phyloP scores from a whole-genome alignment of 768 basidiomycete species.

The Paxillus ammoniavirescens region DNA sequence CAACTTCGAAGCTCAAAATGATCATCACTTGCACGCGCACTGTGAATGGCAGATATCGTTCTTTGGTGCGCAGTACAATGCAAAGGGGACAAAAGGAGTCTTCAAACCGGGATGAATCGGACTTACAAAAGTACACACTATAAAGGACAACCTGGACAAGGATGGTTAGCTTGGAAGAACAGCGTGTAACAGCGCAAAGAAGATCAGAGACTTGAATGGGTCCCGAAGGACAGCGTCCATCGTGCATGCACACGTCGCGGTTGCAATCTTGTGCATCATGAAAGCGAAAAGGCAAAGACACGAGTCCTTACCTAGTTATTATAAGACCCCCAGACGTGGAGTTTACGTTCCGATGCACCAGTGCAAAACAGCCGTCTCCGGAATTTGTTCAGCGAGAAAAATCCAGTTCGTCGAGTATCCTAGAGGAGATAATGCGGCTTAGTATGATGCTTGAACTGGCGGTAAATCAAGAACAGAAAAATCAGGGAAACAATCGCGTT shows the following conservation, averaged over 20 bases:
- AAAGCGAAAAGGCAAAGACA: neutral
- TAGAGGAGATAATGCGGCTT: conserved; percentile 2
- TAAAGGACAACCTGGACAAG: neutral
- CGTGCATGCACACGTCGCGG: conserved; percentile 63
- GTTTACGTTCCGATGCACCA: no score
- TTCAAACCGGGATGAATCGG: neutral
- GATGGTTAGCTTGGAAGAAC: conserved; percentile 13
- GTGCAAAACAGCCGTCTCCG: no score
- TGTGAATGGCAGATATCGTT: no score
- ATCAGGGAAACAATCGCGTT: conserved; percentile 45
- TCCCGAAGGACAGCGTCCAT: conserved; percentile 66
- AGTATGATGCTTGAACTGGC: conserved; percentile 1
- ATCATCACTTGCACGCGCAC: no score
- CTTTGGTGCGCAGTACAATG: no score
- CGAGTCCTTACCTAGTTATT: neutral
- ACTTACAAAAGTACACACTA: conserved; percentile 1
- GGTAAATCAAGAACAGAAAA: conserved; percentile 2
- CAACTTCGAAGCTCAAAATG: no score
- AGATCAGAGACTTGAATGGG: conserved; percentile 82
- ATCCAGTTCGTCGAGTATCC: neutral
- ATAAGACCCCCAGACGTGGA: no score
- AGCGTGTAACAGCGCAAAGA: conserved; percentile 1
- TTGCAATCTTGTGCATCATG: conserved; percentile 49
- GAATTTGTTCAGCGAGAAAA: no score
- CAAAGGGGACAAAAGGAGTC: no score